Base-by-base conservation (phyloP, 225 moss, liverwort and hornwort genomes). In the Lunularia cruciata region DNA sequence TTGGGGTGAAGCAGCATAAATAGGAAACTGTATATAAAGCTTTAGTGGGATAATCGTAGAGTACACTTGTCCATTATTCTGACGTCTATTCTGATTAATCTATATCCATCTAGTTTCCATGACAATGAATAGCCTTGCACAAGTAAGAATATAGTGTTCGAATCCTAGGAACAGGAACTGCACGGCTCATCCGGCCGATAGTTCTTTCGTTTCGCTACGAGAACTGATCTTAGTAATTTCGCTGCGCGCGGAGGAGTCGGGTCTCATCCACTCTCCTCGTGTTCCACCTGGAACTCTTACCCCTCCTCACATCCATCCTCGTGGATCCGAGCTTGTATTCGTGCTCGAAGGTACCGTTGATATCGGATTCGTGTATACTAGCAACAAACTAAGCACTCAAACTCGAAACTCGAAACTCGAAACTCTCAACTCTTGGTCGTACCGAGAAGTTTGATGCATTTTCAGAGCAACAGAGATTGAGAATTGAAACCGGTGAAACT, bases 361-460 rank as follows among this genome's bases (percentile, higher is more conserved):
- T 27, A 53, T 69, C 37, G 54, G 69, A 4, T 52, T 55, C 37
- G 25, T 69, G 9, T 53, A 69, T 37, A 53, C 49, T 37, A 54
- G 9, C 18, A 40, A 55, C 56, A 69, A 56, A 26, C 55, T 69
- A n/a, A 33, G 33, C 32, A 69, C 69, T 13, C 69, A 69, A 39
- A 69, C 47, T n/a, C n/a, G n/a, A n/a, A n/a, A n/a, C 13, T 46
- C 49, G 26, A 10, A 56, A n/a, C 1, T 5, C 5, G 73, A 65
- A 26, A 65, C 65, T 52, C n/a, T 65, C 16, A n/a, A n/a, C n/a
- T n/a, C n/a, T 74, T 74, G 32, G 53, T 74, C 23, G 35, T 74
- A 13, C 63, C 63, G 37, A 42, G 35, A 38, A 38, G 63, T 11
- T 32, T 63, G 37, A 38, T 32, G 3, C 47, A 66, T 43, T 66